A percentile compares a stretch with the other conserved stretches of the same genome.
Evolutionary conservation across 257 asterid genomes (phyloP).

Genomic region (Haberlea rhodopensis): DNA sequence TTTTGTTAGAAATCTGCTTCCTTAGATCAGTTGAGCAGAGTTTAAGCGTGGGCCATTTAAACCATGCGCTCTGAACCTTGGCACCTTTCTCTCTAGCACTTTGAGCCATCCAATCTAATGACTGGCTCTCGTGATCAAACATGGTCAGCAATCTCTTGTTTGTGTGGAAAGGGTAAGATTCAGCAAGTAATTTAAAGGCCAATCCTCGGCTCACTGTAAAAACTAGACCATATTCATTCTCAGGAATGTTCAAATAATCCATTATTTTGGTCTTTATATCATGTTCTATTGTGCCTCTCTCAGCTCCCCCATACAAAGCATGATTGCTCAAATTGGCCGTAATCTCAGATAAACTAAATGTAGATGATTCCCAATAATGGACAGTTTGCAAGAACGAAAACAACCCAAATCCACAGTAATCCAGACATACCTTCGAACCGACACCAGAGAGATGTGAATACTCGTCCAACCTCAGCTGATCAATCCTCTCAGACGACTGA

Average conservation of each 20-base stretch:
- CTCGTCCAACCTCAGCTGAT: conserved; percentile 82
- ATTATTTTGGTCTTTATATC: conserved; percentile 81
- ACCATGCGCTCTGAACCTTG: conserved; percentile 93
- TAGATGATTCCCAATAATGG: conserved; percentile 94
- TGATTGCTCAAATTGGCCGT: conserved; percentile 96
- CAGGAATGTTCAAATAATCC: conserved; percentile 97
- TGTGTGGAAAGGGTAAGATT: conserved; percentile 92
- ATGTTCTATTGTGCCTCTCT: conserved; percentile 73
- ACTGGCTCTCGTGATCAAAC: conserved; percentile 98
- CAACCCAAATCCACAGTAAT: conserved; percentile 95
- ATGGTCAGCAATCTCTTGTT: conserved; percentile 89
- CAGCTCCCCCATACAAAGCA: conserved; percentile 96
- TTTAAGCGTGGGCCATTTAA: conserved; percentile 93
- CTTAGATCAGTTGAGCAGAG: conserved; percentile 92
- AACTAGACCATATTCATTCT: conserved; percentile 92
- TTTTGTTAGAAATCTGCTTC: conserved; percentile 83
- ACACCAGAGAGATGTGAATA: conserved; percentile 71
- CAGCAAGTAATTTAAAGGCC: conserved; percentile 88
- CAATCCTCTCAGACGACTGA: conserved; percentile 78
- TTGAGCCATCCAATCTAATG: conserved; percentile 96
- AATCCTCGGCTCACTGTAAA: conserved; percentile 98
- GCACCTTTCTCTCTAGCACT: conserved; percentile 96
- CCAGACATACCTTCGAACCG: conserved; percentile 83
- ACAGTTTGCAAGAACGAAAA: conserved; percentile 91
- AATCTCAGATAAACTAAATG: conserved; percentile 92